These are phyloP conservation scores for Globisporangium abappressorium DNA, from an alignment of 352 stramenopile species.

Conservation along the genomic window DNA sequence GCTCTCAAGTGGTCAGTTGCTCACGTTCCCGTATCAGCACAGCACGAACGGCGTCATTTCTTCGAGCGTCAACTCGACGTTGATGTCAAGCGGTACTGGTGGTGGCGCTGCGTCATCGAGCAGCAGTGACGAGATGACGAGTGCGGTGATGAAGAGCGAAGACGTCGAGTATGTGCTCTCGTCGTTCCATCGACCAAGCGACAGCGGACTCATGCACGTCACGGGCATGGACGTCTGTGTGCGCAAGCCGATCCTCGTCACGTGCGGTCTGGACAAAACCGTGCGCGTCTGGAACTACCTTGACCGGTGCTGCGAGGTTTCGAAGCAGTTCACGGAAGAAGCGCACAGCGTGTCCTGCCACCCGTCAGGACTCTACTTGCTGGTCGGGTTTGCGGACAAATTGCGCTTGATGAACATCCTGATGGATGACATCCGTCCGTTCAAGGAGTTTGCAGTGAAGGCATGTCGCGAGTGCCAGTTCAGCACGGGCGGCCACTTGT, in stretches of 20 bases:
- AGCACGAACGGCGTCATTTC: constrained; percentile 24
- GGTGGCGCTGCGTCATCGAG: constrained; percentile 10
- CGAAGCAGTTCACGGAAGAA: constrained; percentile 88
- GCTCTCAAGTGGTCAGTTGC: constrained; percentile 57
- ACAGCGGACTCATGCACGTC: constrained; percentile 53
- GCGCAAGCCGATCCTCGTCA: constrained; percentile 90
- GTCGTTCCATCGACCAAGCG: constrained; percentile 69
- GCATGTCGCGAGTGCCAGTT: constrained; percentile 81
- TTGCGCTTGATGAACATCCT: constrained; percentile 90
- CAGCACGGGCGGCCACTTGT: constrained; percentile 88
- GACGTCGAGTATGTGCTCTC: constrained; percentile 73
- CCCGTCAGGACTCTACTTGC: constrained; percentile 86
- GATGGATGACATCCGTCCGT: constrained; percentile 88
- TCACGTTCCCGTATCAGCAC: constrained; percentile 74
- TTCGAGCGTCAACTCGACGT: constrained; percentile 18
- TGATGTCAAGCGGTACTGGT: constrained; percentile 10
- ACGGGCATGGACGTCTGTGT: constrained; percentile 92
- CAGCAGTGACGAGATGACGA: constrained; percentile 19
- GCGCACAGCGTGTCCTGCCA: constrained; percentile 88
- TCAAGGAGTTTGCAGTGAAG: constrained; percentile 87
- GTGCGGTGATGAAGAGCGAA: constrained; percentile 38
- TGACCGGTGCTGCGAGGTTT: constrained; percentile 82
- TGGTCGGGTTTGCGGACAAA: constrained; percentile 90
- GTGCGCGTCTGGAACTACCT: constrained; percentile 94
- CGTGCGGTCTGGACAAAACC: constrained; percentile 85